Percentiles rank a stretch among this genome's conserved stretches.
Evolutionary conservation across 768 basidiomycete species (phyloP).

Genomic region (Hypholoma sublateritium): DNA sequence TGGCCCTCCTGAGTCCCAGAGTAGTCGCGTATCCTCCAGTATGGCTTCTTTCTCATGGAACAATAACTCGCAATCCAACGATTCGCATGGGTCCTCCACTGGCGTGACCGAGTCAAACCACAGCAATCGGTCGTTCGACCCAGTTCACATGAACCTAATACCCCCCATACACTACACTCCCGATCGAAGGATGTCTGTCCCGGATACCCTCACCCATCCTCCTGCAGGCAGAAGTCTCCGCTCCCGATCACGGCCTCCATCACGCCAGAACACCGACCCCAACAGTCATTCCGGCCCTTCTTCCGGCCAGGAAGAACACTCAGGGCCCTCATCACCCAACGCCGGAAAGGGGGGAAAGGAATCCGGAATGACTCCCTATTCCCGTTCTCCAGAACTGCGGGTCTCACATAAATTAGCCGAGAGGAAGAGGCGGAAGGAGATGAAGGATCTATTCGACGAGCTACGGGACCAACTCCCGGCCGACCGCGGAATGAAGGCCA

Average conservation of each 20-base stretch:
- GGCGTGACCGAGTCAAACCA: constrained; percentile 46
- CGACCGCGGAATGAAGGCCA: constrained; percentile 92
- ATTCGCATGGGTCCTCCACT: constrained; percentile 34
- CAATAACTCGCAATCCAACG: constrained; percentile 37
- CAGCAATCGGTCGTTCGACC: constrained; percentile 50
- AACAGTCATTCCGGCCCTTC: constrained; percentile 35
- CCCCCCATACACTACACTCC: constrained; percentile 57
- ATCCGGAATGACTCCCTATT: constrained; percentile 75
- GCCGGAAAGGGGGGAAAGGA: constrained; percentile 46
- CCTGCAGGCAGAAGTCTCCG: constrained; percentile 52
- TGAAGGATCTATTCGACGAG: constrained; percentile 99
- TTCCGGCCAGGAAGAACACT: constrained; percentile 45
- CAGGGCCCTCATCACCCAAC: constrained; percentile 35
- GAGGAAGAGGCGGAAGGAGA: constrained; percentile 95
- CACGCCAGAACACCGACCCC: constrained; percentile 51
- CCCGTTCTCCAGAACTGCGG: constrained; percentile 91
- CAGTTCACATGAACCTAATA: constrained; percentile 47
- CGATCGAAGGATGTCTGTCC: constrained; percentile 79
- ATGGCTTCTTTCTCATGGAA: constrained; percentile 78
- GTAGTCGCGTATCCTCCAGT: constrained; percentile 59
- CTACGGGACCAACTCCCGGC: constrained; percentile 89
- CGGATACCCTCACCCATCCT: constrained; percentile 51
- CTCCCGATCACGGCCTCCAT: constrained; percentile 71
- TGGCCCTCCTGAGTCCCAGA: constrained; percentile 59
- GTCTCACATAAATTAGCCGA: constrained; percentile 98